Conservation (phyloP, 2,329 filamentous ascomycete species). For the Colletotrichum sp. region DNA sequence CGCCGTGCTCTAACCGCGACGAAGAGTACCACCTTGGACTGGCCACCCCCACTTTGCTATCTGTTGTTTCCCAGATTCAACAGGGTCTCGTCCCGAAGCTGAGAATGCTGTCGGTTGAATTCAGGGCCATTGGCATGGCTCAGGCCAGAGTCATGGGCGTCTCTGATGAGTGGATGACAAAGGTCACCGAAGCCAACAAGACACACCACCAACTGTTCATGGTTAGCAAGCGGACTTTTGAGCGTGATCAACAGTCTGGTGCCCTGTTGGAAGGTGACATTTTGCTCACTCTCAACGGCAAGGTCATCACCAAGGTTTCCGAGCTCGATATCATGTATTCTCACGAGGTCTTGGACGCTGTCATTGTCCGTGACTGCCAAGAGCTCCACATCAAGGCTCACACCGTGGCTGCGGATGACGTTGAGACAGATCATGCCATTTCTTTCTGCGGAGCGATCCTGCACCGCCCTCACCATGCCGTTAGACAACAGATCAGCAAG, state of each 20-base stretch:
- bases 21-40: conserved; percentile 96
- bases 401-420: conserved; percentile 85
- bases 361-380: conserved; percentile 84
- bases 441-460: conserved; percentile 95
- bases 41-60: conserved; percentile 84
- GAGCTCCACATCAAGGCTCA: conserved; percentile 79
- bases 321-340: conserved; percentile 98
- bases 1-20: conserved; percentile 78
- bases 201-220: conserved; percentile 97
- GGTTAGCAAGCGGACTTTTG: conserved; percentile 87
- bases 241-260: conserved; percentile 53
- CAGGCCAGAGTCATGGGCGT: conserved; percentile 98
- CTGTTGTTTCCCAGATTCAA: conserved; percentile 87
- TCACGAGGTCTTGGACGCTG: conserved; percentile 79
- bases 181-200: conserved; percentile 86
- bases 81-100: conserved; percentile 79
- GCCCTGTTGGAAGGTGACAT: conserved; percentile 89
- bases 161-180: conserved; percentile 92
- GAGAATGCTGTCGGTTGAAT: conserved; percentile 91
- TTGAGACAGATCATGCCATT: conserved; percentile 91
- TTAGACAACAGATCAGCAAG: conserved; percentile 96
- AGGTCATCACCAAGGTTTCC: conserved; percentile 89
- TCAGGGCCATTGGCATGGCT: conserved; percentile 94
- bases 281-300: conserved; percentile 86
- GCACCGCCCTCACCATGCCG: conserved; percentile 93